phyloP scores from a whole-genome alignment of 2,329 filamentous ascomycete species.

The Zymoseptoria pseudotritici region DNA sequence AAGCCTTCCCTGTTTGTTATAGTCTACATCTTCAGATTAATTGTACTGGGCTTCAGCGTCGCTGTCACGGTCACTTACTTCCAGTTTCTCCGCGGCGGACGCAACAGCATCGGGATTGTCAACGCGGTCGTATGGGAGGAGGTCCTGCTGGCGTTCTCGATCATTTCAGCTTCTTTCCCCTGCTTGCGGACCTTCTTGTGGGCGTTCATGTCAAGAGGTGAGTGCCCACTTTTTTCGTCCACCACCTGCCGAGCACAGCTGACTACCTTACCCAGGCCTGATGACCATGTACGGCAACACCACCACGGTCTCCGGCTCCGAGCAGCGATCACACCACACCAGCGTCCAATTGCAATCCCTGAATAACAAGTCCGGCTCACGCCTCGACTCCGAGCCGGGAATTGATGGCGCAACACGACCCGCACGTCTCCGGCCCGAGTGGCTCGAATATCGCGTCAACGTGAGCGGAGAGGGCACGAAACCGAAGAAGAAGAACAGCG shows the following conservation, averaged over 20 bases:
- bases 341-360: conserved; percentile 13
- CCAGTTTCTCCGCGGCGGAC: conserved; percentile 14
- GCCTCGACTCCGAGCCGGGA: neutral
- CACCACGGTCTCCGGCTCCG: conserved; percentile 3
- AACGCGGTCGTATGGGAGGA: conserved; percentile 18
- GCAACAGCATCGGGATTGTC: conserved; percentile 15
- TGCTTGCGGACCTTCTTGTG: conserved; percentile 20
- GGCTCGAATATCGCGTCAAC: conserved; percentile 5
- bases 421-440: conserved; percentile 2
- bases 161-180: conserved; percentile 22
- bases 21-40: no score
- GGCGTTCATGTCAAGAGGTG: conserved; percentile 18
- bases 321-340: conserved; percentile 4
- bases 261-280: conserved; percentile 1
- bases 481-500: neutral
- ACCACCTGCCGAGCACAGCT: no score
- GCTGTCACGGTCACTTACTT: conserved; percentile 15
- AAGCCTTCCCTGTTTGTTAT: no score
- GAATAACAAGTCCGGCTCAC: conserved; percentile 4
- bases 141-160: conserved; percentile 18
- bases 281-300: conserved; percentile 21
- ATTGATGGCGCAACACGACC: neutral
- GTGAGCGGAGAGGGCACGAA: neutral
- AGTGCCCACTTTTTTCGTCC: neutral
- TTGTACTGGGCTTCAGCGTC: conserved; percentile 6